Conservation (phyloP, 1,139 yeast species). For the Arxiozyma heterogenica region DNA sequence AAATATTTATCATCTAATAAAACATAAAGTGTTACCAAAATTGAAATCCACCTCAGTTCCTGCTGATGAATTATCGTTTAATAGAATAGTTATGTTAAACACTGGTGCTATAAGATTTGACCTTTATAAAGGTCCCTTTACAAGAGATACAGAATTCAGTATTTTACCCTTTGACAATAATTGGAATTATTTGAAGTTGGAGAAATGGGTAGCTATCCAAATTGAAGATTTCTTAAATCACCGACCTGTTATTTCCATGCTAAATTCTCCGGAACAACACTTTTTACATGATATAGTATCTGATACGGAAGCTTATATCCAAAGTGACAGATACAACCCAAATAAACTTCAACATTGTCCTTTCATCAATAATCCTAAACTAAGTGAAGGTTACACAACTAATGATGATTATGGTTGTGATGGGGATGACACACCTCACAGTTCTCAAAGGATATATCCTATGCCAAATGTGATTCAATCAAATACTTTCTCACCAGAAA, state of each 20-base stretch:
- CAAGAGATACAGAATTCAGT: slow-evolving; percentile 69
- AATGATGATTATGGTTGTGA: slow-evolving; percentile 70
- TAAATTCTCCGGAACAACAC: slow-evolving; percentile 15
- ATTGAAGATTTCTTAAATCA: slow-evolving; percentile 28
- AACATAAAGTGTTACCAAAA: slow-evolving; percentile 50
- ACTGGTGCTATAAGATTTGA: slow-evolving; percentile 90
- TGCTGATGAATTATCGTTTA: slow-evolving; percentile 17
- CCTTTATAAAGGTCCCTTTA: slow-evolving; percentile 75
- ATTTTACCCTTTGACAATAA: slow-evolving; percentile 79
- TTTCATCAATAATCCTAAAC: slow-evolving; percentile 17
- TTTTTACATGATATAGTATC: neutral
- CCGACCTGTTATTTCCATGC: slow-evolving; percentile 15
- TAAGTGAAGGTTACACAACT: slow-evolving; percentile 60
- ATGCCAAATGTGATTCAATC: slow-evolving; percentile 70
- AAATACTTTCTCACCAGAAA: slow-evolving; percentile 23
- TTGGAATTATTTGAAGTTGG: slow-evolving; percentile 43
- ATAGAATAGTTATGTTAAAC: slow-evolving; percentile 63
- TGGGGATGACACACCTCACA: slow-evolving; percentile 87
- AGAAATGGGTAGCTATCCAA: slow-evolving; percentile 25
- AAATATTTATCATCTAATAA: slow-evolving; percentile 55
- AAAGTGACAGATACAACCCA: neutral
- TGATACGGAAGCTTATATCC: neutral
- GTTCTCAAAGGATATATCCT: slow-evolving; percentile 46
- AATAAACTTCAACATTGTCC: slow-evolving; percentile 20
- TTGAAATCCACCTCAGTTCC: slow-evolving; percentile 25